Base-by-base conservation (phyloP, 2,329 filamentous ascomycete genomes). In the Hyphodiscus sp. region DNA sequence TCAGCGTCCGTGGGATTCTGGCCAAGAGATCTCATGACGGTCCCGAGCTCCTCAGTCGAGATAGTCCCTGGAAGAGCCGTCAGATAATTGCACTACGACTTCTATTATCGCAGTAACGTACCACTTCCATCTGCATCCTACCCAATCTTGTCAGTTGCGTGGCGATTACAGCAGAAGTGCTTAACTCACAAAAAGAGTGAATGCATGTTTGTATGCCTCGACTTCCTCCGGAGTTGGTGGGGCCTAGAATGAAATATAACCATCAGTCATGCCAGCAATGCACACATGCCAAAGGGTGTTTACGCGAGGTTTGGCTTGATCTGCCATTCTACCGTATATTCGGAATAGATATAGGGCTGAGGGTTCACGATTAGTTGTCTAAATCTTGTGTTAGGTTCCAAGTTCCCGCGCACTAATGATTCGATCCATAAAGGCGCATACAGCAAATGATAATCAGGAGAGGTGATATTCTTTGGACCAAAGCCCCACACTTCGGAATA, bases 1-100 rank as follows among this genome's bases (percentile, higher is more conserved):
- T 85, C 81, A 15, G 45, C 41, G 4, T 50, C 50, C 1, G 38
- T 50, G 23, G 49, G 20, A 41, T 50, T 46, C 44, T 56, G 47
- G 3, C 45, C 46, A 1, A 45, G 43, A 23, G 54, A 19, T 18
- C 46, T 54, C 54, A 57, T 57, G 41, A 57, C 54, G 15, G 45
- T 47, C 2, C 47, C 51, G 13, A 57, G 53, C 26, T 54, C 54
- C 19, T 54, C 47, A 3, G 54, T 49, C 0, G 48, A 54, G 18
- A 57, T 57, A 8, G 54, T 57, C 16, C 53, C 53, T 55, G 11
- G 13, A 2, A 1, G 26, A 3, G 20, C 20, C 0, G 77, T 83
- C 58, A 41, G 30, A 18, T 41, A n/a, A 38, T 16, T n/a, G 30
- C 18, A 20, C 18, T 19, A 18, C 29, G 4, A 8, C 30, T 8